Base-by-base conservation (phyloP, 495 filamentous ascomycete species). In the Penicillium daleae region DNA sequence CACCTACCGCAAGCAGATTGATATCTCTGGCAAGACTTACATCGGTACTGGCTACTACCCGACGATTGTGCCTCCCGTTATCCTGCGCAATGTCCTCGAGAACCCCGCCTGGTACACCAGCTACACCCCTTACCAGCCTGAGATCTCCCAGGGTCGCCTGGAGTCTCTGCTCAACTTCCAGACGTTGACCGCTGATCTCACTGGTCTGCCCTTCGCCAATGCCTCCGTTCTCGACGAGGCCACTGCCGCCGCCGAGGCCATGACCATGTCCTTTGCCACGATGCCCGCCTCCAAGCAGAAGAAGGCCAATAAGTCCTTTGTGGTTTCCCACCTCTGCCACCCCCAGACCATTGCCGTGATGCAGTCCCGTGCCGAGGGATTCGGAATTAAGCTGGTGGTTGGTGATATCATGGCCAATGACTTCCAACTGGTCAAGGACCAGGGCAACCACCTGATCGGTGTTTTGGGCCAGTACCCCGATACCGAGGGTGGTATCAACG, bases 71-170 rank as follows among this genome's bases (percentile, higher is more conserved):
- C 95, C 95, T 19, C 89, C 92, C 56, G 95, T 98, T 33, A 97
- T 99, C 71, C 91, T 96, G 77, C 84, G 95, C 68, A 99, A 99
- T 73, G 84, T 98, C 9, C 80, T 99, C 32, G 94, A 99, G 82
- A 92, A 87, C 68, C 95, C 95, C 1, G 96, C 89, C 17, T 99
- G 95, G 95, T 99, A 99, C 76, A 99, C 95, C 42, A 97, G 93
- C 74, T 99, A 99, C 72, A 98, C 95, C 0, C 95, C 95, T 27
- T 99, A 99, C 75, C 95, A 99, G 74, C 93, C 95, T 3, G 95
- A 99, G 78, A 98, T 99, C 80, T 96, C 92, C 70, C 95, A 99
- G 76, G 95, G 90, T 33, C 90, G 92, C 44, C 77, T 96, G 64
- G 96, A 98, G 80, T 97, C 93, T 7, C 80, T 99, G 42, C 81